A percentile compares a stretch with the other conserved stretches of the same genome.
Conservation (phyloP, 2,329 filamentous ascomycete species). For the Paraphoma sp. region DNA sequence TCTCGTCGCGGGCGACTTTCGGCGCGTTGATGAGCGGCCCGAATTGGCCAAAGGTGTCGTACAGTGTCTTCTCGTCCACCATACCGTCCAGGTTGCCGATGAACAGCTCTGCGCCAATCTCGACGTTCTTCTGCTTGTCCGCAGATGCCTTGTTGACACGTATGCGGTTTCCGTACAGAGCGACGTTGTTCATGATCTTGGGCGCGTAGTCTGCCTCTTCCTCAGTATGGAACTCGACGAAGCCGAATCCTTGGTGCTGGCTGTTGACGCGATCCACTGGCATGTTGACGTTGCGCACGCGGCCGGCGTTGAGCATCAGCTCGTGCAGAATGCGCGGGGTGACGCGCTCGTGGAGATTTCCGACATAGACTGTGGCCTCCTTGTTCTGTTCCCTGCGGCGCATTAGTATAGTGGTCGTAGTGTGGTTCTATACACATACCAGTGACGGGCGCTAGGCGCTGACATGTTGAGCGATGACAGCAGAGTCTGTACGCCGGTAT, state of each 20-base stretch:
- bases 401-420: slow-evolving; percentile 17
- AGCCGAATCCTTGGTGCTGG: slow-evolving; percentile 96
- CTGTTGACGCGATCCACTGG: slow-evolving; percentile 98
- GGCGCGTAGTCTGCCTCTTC: slow-evolving; percentile 96
- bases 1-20: slow-evolving; percentile 87
- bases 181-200: slow-evolving; percentile 94
- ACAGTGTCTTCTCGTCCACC: slow-evolving; percentile 94
- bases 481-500: no score
- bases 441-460: slow-evolving; percentile 72
- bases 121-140: slow-evolving; percentile 91
- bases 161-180: slow-evolving; percentile 91
- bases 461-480: slow-evolving; percentile 56
- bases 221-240: slow-evolving; percentile 96
- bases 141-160: slow-evolving; percentile 94
- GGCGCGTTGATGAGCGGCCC: slow-evolving; percentile 83
- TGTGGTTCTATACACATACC: slow-evolving; percentile 57
- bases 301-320: slow-evolving; percentile 96
- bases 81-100: slow-evolving; percentile 93
- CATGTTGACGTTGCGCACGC: slow-evolving; percentile 97
- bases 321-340: slow-evolving; percentile 92
- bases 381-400: slow-evolving; percentile 78
- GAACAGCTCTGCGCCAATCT: slow-evolving; percentile 96
- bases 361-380: slow-evolving; percentile 96
- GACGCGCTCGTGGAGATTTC: slow-evolving; percentile 97
- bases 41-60: slow-evolving; percentile 93